Evolutionary conservation across 129 eudicot genomes (phyloP).

Genomic region (Cynara cardunculus): DNA sequence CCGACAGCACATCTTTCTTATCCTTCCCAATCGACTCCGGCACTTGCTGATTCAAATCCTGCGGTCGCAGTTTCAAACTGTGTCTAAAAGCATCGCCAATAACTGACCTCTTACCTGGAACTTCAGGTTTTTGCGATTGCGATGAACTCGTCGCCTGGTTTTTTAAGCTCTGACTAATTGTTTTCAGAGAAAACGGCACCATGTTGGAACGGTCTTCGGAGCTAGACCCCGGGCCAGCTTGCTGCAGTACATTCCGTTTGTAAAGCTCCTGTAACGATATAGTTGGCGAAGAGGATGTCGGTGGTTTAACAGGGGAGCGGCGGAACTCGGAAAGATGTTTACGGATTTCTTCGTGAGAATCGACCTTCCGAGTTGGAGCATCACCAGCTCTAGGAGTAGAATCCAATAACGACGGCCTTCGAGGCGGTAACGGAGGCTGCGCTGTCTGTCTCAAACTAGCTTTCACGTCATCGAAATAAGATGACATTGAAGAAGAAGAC

Average conservation of each 20-base stretch:
- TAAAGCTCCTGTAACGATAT: slow-evolving; percentile 28
- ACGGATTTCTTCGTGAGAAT: slow-evolving; percentile 31
- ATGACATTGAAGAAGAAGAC: slow-evolving; percentile 6
- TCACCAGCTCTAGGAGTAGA: neutral
- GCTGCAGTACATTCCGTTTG: neutral
- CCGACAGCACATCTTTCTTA: neutral
- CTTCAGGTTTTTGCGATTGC: neutral
- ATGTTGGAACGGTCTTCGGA: neutral
- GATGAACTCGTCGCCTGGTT: neutral
- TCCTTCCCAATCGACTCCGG: slow-evolving; percentile 18
- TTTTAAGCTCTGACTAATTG: slow-evolving; percentile 26
- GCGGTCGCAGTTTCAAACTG: slow-evolving; percentile 4
- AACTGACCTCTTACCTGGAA: neutral
- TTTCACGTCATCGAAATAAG: slow-evolving; percentile 33
- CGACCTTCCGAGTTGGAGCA: neutral
- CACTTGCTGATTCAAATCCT: neutral
- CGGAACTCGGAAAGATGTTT: slow-evolving; percentile 45
- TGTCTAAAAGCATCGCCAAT: neutral
- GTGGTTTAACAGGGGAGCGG: slow-evolving; percentile 25
- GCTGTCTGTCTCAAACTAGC: slow-evolving; percentile 22
- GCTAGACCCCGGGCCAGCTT: neutral
- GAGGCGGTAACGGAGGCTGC: neutral
- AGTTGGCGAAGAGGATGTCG: neutral
- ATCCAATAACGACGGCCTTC: neutral
- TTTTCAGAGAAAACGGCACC: neutral